A percentile compares a stretch with the other conserved stretches of the same genome.
phyloP scores from a whole-genome alignment of 148 eudicot species.

The Bassia scoparia region DNA sequence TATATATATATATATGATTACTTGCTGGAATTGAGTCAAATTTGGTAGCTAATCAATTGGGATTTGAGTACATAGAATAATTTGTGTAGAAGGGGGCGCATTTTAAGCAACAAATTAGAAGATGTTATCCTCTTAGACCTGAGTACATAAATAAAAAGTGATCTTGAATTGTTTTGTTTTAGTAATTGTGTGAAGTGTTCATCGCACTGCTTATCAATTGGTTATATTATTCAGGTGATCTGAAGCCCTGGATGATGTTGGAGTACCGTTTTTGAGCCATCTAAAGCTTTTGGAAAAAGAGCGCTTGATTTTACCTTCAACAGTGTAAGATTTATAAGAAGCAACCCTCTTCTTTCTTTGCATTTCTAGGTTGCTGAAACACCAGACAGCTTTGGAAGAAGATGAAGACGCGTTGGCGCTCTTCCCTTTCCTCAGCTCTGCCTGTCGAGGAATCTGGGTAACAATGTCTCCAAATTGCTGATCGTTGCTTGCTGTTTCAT shows the following conservation, averaged over 20 bases:
- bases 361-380: conserved; percentile 61
- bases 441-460: conserved; percentile 18
- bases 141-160: not conserved
- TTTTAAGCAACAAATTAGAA: not conserved
- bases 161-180: not conserved
- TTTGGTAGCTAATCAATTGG: no score
- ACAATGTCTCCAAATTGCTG: conserved; percentile 12
- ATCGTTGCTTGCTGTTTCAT: conserved; percentile 24
- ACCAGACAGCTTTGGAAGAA: conserved; percentile 35
- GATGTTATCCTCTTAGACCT: not conserved
- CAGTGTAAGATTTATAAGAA: conserved; percentile 62
- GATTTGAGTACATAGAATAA: not conserved
- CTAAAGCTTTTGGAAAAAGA: conserved; percentile 62
- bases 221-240: conserved; percentile 8
- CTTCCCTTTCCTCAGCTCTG: conserved; percentile 52
- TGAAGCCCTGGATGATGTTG: conserved; percentile 42
- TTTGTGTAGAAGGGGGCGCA: not conserved
- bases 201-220: not conserved
- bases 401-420: conserved; percentile 41
- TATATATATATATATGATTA: no score
- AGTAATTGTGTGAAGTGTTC: not conserved
- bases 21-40: no score
- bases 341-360: conserved; percentile 80
- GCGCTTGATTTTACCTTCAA: conserved; percentile 65
- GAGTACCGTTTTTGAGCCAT: conserved; percentile 63